Evolutionary conservation across 2,329 filamentous ascomycete genomes (phyloP).

Genomic region (Coleophoma cylindrospora): DNA sequence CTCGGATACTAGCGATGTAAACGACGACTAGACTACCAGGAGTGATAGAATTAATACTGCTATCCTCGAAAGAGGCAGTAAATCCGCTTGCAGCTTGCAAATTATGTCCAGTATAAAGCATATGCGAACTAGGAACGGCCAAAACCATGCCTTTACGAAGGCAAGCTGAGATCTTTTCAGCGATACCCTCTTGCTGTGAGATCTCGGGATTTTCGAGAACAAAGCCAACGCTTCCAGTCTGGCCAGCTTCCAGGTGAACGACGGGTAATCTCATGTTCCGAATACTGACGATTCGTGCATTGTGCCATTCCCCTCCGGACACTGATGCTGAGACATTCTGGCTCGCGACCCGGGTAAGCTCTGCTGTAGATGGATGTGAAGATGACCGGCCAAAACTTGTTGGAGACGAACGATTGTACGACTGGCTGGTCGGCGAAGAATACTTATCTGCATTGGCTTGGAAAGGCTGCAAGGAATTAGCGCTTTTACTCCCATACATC

Average conservation of each 20-base stretch:
- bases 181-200: slow-evolving; percentile 24
- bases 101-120: slow-evolving; percentile 49
- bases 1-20: slow-evolving; percentile 82
- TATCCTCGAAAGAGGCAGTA: slow-evolving; percentile 64
- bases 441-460: slow-evolving; percentile 46
- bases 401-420: slow-evolving; percentile 36
- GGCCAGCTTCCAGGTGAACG: slow-evolving; percentile 66
- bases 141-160: slow-evolving; percentile 82
- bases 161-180: slow-evolving; percentile 28
- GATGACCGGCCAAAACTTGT: slow-evolving; percentile 40
- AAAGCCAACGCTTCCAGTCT: slow-evolving; percentile 86
- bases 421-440: slow-evolving; percentile 25
- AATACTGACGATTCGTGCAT: slow-evolving; percentile 76
- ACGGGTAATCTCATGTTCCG: slow-evolving; percentile 85
- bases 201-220: slow-evolving; percentile 44
- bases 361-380: slow-evolving; percentile 47
- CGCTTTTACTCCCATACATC: not conserved
- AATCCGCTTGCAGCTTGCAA: slow-evolving; percentile 64
- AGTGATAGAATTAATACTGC: slow-evolving; percentile 57
- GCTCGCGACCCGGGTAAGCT: slow-evolving; percentile 46
- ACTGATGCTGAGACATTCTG: slow-evolving; percentile 47
- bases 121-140: slow-evolving; percentile 54
- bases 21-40: slow-evolving; percentile 70
- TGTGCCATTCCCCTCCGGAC: slow-evolving; percentile 68
- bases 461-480: slow-evolving; percentile 48